A percentile compares a stretch with the other conserved stretches of the same genome.
Evolutionary conservation across 2,329 filamentous ascomycete species (phyloP).

Genomic region (Beauveria brongniartii): DNA sequence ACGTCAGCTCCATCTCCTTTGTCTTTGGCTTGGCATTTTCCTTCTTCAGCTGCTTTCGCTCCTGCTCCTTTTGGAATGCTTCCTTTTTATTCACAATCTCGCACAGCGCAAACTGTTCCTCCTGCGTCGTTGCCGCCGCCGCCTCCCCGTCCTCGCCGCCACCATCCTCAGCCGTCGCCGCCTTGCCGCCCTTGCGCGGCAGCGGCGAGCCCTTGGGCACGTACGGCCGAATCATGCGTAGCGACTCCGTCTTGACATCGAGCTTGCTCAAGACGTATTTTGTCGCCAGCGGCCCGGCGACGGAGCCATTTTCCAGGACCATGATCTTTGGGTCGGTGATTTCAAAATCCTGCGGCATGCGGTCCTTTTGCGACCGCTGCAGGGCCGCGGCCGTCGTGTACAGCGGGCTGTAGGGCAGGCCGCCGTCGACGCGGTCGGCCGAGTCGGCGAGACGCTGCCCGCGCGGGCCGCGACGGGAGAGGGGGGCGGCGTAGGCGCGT

Average conservation of each 20-base stretch:
- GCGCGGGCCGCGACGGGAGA: conserved; percentile 8
- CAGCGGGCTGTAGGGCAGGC: conserved; percentile 23
- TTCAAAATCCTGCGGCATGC: conserved; percentile 34
- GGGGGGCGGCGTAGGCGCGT: conserved; percentile 13
- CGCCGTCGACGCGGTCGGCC: conserved; percentile 13
- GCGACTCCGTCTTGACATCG: conserved; percentile 25
- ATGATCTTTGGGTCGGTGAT: conserved; percentile 36
- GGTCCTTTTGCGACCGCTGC: conserved; percentile 26
- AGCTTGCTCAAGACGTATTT: conserved; percentile 32
- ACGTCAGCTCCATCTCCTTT: conserved; percentile 86
- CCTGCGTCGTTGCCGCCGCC: conserved; percentile 9
- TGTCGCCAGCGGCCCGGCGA: conserved; percentile 32
- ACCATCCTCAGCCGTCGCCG: not conserved
- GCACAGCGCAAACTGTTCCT: conserved; percentile 51
- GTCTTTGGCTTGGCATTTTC: conserved; percentile 32
- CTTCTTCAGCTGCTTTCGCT: conserved; percentile 36
- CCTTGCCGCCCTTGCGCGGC: not conserved
- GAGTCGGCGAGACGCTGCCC: not conserved
- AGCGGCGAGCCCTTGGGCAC: conserved; percentile 20
- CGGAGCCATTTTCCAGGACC: conserved; percentile 31
- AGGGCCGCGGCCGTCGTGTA: conserved; percentile 28
- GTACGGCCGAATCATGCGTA: conserved; percentile 35
- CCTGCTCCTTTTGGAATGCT: conserved; percentile 34
- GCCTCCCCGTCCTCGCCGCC: conserved; percentile 11
- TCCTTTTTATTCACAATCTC: conserved; percentile 56